phyloP scores from a whole-genome alignment of 768 basidiomycete genomes.

The Tulasnella calospora region DNA sequence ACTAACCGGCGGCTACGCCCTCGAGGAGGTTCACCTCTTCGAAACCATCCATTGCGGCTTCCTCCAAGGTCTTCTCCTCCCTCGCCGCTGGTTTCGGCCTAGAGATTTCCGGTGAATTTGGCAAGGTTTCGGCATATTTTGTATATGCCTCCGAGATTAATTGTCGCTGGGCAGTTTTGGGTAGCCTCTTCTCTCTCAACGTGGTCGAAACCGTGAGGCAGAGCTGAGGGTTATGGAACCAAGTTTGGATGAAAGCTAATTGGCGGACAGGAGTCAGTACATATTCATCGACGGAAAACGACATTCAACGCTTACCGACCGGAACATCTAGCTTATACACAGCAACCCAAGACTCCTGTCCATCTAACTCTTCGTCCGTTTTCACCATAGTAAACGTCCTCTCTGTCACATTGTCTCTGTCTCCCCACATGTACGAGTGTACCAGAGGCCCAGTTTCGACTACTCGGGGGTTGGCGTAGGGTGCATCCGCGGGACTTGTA shows the following conservation, averaged over 20 bases:
- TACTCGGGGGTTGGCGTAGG: conserved; percentile 51
- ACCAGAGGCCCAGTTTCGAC: conserved; percentile 68
- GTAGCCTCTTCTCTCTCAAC: conserved; percentile 69
- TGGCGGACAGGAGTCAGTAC: conserved; percentile 11
- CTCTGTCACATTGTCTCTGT: conserved; percentile 30
- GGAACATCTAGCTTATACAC: conserved; percentile 72
- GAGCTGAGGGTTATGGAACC: conserved; percentile 66
- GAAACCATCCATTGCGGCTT: conserved; percentile 42
- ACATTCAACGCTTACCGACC: conserved; percentile 56
- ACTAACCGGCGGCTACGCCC: conserved; percentile 58
- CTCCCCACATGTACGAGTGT: conserved; percentile 71
- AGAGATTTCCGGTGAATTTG: background rate
- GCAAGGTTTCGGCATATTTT: background rate
- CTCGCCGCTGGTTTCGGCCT: background rate
- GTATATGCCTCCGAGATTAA: conserved; percentile 33
- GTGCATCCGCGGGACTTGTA: conserved; percentile 63
- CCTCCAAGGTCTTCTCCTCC: background rate
- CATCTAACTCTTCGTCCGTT: conserved; percentile 43
- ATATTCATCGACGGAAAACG: background rate
- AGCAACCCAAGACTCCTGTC: conserved; percentile 62
- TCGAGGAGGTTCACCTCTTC: conserved; percentile 66
- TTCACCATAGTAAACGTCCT: conserved; percentile 56
- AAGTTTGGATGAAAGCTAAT: conserved; percentile 68
- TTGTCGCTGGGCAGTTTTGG: conserved; percentile 42
- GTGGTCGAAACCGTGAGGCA: conserved; percentile 84